Evolutionary conservation across 164 flowering plant genomes (phyloP), one percentile per base, ranked within the genome.

Genomic region (Vitis cinerea): DNA sequence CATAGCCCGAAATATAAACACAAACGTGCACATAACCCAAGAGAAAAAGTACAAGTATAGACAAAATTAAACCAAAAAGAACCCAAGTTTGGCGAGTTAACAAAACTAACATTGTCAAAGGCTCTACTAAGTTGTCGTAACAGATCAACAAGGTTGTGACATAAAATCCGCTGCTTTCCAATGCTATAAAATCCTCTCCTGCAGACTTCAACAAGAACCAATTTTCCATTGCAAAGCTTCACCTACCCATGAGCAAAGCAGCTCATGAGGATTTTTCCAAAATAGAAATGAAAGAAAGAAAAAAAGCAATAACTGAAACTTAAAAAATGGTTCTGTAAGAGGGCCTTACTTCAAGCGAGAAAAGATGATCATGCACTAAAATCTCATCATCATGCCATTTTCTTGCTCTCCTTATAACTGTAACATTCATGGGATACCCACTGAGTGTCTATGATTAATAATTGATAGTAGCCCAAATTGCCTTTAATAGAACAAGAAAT

Each of bases 171-270:
- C 73, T 86, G 92, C 85, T 90, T 95, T 44, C 99, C 98, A 51
- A 82, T 73, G 65, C 83, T 83, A 59, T 74, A 83, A 73, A 91
- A 95, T 17, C 99, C 99, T 67, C 84, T 90, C 50, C 80, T 82
- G 83, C 97, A 88, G 78, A 88, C 92, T 77, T 91, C 94, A 16
- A 95, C 87, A 19, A 73, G 60, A 58, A 86, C 76, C 79, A 88
- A 62, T 85, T 93, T 95, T n/a, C 99, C 98, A 80, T 87, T 93
- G 81, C 95, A 90, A 68, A 91, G 84, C 84, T 95, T 95, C 79
- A 91, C 95, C 98, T 95, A 81, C 62, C 12, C 74, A 69, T 58
- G 13, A 15, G 27, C 49, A 61, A 12, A 48, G 53, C 63, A 64
- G 11, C 55, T 13, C 17, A 60, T 29, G 48, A 13, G 10, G 9